Conservation (phyloP, 345 rosid species). For the Pelargonium nanum region DNA sequence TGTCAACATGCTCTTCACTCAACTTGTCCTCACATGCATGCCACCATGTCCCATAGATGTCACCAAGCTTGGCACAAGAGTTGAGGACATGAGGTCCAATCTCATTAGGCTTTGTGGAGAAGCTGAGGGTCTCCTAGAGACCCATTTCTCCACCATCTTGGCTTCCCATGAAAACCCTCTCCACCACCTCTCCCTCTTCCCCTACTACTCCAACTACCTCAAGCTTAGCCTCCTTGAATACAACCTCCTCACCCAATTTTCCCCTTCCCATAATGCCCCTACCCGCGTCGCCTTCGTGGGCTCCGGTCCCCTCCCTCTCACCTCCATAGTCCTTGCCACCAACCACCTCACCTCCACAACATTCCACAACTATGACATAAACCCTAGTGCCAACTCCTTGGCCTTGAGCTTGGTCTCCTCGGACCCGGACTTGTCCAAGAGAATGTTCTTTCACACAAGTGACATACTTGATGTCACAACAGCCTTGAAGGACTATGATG, state of each 20-base stretch:
- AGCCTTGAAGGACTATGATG: slow-evolving; percentile 53
- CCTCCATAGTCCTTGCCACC: slow-evolving; percentile 63
- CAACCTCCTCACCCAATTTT: slow-evolving; percentile 40
- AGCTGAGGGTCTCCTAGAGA: slow-evolving; percentile 63
- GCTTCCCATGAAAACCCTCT: slow-evolving; percentile 61
- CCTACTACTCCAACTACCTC: slow-evolving; percentile 72
- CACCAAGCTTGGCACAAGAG: slow-evolving; percentile 34
- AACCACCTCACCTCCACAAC: slow-evolving; percentile 40
- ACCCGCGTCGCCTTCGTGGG: slow-evolving; percentile 69
- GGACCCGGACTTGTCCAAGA: slow-evolving; percentile 52
- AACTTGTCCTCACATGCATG: slow-evolving; percentile 72
- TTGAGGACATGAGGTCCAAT: slow-evolving; percentile 60
- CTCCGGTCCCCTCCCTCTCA: slow-evolving; percentile 84
- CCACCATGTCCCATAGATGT: slow-evolving; percentile 72
- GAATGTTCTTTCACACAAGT: slow-evolving; percentile 59
- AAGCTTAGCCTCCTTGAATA: slow-evolving; percentile 71
- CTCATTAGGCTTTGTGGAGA: slow-evolving; percentile 66
- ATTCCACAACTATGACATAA: slow-evolving; percentile 78
- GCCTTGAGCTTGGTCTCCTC: slow-evolving; percentile 44
- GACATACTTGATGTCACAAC: slow-evolving; percentile 45
- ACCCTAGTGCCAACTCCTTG: slow-evolving; percentile 45
- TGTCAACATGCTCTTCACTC: slow-evolving; percentile 74
- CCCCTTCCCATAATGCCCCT: slow-evolving; percentile 19
- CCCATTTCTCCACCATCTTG: slow-evolving; percentile 56
- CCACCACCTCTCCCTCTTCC: slow-evolving; percentile 52